These are phyloP conservation scores for Lyophyllum shimeji DNA, from an alignment of 768 basidiomycete species.

Conservation along the genomic window DNA sequence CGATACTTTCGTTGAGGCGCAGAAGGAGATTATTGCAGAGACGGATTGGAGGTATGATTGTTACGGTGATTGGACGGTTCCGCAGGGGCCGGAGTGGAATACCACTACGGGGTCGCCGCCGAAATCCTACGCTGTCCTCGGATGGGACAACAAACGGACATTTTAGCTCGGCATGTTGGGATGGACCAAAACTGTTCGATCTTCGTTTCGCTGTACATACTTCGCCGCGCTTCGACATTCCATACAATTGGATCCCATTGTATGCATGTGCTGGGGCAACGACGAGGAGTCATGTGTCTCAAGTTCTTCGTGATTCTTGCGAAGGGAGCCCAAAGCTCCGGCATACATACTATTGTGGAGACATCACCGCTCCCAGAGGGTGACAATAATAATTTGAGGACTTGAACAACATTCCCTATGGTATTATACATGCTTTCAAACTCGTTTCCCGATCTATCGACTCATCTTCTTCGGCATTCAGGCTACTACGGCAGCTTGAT, in stretches of 20 bases:
- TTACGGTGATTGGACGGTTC: conserved; percentile 72
- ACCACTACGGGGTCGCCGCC: conserved; percentile 73
- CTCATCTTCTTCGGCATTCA: no score
- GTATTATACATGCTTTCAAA: not conserved
- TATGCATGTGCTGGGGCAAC: no score
- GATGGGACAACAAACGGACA: not conserved
- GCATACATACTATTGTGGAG: no score
- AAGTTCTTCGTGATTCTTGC: not conserved
- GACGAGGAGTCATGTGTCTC: not conserved
- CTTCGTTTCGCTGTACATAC: not conserved
- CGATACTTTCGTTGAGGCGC: conserved; percentile 65
- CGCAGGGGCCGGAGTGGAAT: conserved; percentile 65
- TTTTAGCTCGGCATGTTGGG: conserved; percentile 6
- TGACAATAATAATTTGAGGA: no score
- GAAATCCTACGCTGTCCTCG: not conserved
- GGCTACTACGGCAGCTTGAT: no score
- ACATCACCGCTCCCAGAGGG: no score
- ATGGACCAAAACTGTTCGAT: not conserved
- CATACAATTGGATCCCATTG: no score
- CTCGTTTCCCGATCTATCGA: no score
- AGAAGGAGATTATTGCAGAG: conserved; percentile 60
- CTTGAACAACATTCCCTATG: no score
- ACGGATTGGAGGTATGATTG: conserved; percentile 81
- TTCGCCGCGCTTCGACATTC: not conserved
- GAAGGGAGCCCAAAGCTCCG: not conserved